Percentiles rank a stretch among this genome's conserved stretches.
phyloP scores from a whole-genome alignment of 2,329 filamentous ascomycete genomes.

The Aspergillus viridinutans region DNA sequence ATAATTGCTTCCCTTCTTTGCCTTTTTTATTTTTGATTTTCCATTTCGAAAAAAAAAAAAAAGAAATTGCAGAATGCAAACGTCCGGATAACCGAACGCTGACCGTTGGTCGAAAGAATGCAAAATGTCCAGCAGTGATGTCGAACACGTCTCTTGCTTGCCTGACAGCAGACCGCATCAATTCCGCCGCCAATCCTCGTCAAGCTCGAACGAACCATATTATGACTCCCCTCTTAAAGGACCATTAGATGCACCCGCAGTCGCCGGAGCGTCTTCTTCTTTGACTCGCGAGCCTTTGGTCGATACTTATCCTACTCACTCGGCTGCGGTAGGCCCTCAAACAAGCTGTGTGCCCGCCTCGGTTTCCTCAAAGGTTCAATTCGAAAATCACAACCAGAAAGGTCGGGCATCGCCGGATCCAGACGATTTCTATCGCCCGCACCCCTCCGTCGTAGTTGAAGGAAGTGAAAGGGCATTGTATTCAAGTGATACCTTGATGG shows the following conservation, averaged over 20 bases:
- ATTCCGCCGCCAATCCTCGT: conserved; percentile 30
- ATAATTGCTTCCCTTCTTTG: background rate
- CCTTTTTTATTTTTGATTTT: background rate
- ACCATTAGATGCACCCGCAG: conserved; percentile 26
- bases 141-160: conserved; percentile 37
- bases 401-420: conserved; percentile 40
- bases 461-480: conserved; percentile 22
- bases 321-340: background rate
- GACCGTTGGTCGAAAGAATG: conserved; percentile 29
- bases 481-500: conserved; percentile 14
- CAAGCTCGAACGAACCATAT: conserved; percentile 20
- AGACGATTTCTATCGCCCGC: conserved; percentile 50
- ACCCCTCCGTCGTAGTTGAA: conserved; percentile 33
- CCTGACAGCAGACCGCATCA: conserved; percentile 26
- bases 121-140: conserved; percentile 43
- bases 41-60: background rate
- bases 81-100: conserved; percentile 13
- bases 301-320: conserved; percentile 7
- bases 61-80: background rate
- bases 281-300: conserved; percentile 11
- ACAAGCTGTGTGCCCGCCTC: conserved; percentile 1
- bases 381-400: conserved; percentile 16
- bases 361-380: conserved; percentile 8
- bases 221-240: conserved; percentile 17
- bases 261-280: conserved; percentile 18